Percentiles rank a stretch among this genome's conserved stretches.
Conservation (phyloP, 345 rosid genomes). For the Passiflora organensis region DNA sequence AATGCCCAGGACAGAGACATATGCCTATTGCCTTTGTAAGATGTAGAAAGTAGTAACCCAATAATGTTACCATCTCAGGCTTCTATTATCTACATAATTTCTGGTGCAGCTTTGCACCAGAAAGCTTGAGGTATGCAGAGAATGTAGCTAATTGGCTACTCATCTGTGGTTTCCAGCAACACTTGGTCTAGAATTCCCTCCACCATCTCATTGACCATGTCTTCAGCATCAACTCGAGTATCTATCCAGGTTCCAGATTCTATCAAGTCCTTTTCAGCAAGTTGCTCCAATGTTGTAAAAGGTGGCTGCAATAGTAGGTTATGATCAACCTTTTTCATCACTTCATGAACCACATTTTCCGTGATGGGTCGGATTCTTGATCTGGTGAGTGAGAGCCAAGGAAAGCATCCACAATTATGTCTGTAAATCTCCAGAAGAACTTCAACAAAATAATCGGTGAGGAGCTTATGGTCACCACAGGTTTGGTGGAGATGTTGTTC, state of each 20-base stretch:
- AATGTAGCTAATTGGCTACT: conserved; percentile 17
- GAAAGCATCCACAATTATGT: conserved; percentile 33
- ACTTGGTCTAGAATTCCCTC: conserved; percentile 51
- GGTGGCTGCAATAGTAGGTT: conserved; percentile 20
- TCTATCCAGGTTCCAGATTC: conserved; percentile 49
- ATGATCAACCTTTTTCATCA: conserved; percentile 49
- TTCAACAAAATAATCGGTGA: conserved; percentile 53
- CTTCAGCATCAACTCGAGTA: conserved; percentile 39
- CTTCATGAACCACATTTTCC: conserved; percentile 33
- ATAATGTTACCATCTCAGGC: background rate
- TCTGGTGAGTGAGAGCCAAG: conserved; percentile 32
- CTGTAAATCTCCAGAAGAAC: conserved; percentile 40
- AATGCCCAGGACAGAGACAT: too few relatives aligned
- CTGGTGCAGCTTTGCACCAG: background rate
- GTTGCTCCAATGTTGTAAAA: conserved; percentile 36
- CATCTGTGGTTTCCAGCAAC: conserved; percentile 30
- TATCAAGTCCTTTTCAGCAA: conserved; percentile 41
- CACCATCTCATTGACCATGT: conserved; percentile 36
- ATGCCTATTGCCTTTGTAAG: background rate
- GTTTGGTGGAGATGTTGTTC: conserved; percentile 38
- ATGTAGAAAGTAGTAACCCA: background rate
- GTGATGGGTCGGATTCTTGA: conserved; percentile 16
- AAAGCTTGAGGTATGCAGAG: background rate
- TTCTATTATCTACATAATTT: background rate
- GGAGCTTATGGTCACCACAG: conserved; percentile 27